phyloP scores from a whole-genome alignment of 2,329 filamentous ascomycete species.

The Penicillium expansum region DNA sequence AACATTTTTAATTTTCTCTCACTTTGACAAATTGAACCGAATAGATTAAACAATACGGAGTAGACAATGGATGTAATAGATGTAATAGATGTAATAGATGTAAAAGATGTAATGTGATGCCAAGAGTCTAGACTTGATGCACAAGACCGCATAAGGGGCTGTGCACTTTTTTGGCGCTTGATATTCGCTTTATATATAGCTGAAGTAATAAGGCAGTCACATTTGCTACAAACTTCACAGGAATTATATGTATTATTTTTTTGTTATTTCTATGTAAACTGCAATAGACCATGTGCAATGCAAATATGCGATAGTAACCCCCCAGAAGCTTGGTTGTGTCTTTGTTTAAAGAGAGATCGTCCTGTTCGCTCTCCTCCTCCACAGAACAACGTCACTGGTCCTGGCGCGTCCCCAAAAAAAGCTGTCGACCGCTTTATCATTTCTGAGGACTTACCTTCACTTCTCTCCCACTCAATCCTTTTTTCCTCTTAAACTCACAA shows the following conservation, averaged over 20 bases:
- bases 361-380: conserved; percentile 6
- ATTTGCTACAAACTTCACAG: background rate
- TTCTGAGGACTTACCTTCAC: background rate
- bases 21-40: no score
- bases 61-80: no score
- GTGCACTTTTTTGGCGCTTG: background rate
- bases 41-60: background rate
- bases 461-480: conserved; percentile 4
- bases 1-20: background rate
- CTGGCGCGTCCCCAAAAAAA: conserved; percentile 22
- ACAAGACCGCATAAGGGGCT: conserved; percentile 1
- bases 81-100: no score
- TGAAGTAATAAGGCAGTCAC: background rate
- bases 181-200: background rate
- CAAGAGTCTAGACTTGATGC: background rate
- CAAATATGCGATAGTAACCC: background rate
- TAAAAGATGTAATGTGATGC: background rate
- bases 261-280: background rate
- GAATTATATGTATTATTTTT: background rate
- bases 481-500: background rate
- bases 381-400: conserved; percentile 23
- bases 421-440: conserved; percentile 17
- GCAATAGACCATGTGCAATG: background rate
- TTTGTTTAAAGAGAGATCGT: background rate
- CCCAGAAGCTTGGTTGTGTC: background rate